phyloP scores from a whole-genome alignment of 805 yeast genomes.

The Candida quercuum region DNA sequence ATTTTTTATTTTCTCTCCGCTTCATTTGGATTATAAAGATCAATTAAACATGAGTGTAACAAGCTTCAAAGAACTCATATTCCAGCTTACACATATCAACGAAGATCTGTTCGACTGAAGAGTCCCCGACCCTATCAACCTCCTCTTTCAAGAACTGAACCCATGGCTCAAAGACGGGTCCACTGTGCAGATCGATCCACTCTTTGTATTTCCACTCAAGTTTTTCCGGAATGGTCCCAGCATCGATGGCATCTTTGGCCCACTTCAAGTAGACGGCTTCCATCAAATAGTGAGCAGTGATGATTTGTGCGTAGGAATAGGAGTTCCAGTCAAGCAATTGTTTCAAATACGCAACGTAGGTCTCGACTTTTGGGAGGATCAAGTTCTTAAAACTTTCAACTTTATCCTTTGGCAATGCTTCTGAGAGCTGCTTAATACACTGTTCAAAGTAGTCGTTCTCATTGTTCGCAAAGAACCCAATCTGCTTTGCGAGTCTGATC shows the following conservation, averaged over 20 bases:
- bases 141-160: slow-evolving; percentile 39
- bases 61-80: slow-evolving; percentile 40
- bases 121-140: slow-evolving; percentile 32
- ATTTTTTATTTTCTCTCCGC: no score
- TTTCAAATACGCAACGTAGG: slow-evolving; percentile 32
- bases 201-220: slow-evolving; percentile 42
- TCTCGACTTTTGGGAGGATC: slow-evolving; percentile 30
- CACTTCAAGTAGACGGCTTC: slow-evolving; percentile 48
- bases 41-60: no score
- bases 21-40: no score
- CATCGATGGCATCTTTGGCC: slow-evolving; percentile 37
- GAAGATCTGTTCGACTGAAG: slow-evolving; percentile 27
- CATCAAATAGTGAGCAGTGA: slow-evolving; percentile 41
- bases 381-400: slow-evolving; percentile 6
- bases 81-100: slow-evolving; percentile 34
- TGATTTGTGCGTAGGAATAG: slow-evolving; percentile 32
- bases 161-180: slow-evolving; percentile 43
- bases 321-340: slow-evolving; percentile 25
- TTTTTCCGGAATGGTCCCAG: slow-evolving; percentile 21
- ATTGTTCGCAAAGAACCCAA: slow-evolving; percentile 43
- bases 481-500: slow-evolving; percentile 40
- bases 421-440: slow-evolving; percentile 24
- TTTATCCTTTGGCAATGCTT: slow-evolving; percentile 17
- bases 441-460: slow-evolving; percentile 44
- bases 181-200: slow-evolving; percentile 50